These are phyloP conservation scores for Geotrichum siamense DNA, from an alignment of 1,139 yeast species.

Conservation along the genomic window DNA sequence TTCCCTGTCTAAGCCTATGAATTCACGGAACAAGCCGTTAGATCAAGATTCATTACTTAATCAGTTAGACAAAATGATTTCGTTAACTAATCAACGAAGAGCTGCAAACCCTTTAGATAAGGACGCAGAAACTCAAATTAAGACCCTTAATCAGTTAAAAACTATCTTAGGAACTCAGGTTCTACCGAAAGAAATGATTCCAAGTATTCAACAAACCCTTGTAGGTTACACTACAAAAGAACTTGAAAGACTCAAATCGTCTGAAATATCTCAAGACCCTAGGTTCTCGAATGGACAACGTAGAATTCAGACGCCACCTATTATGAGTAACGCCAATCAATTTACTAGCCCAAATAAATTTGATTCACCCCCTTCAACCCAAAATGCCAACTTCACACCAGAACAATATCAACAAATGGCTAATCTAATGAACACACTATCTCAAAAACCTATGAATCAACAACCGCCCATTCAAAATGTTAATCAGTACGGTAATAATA, in stretches of 20 bases:
- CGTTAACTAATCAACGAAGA: constrained; percentile 37
- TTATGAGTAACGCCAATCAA: not conserved
- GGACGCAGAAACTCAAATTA: constrained; percentile 35
- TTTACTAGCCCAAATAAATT: not conserved
- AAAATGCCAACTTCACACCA: not conserved
- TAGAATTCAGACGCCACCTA: not conserved
- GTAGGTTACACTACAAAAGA: constrained; percentile 31
- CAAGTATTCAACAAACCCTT: constrained; percentile 40
- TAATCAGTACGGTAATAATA: not conserved
- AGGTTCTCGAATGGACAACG: not conserved
- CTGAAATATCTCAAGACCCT: constrained; percentile 8
- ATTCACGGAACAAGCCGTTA: constrained; percentile 21
- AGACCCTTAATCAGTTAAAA: constrained; percentile 31
- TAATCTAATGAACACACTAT: not conserved
- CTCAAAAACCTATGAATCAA: not conserved
- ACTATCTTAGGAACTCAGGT: constrained; percentile 28
- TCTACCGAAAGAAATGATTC: constrained; percentile 37
- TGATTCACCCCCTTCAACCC: not conserved
- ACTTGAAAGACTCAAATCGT: constrained; percentile 21
- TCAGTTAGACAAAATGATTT: constrained; percentile 39
- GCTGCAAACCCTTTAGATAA: constrained; percentile 36
- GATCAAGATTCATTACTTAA: constrained; percentile 25
- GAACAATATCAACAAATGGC: constrained; percentile 4
- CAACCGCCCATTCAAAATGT: not conserved
- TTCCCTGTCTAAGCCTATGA: constrained; percentile 14